Evolutionary conservation across 2,329 filamentous ascomycete genomes (phyloP).

Genomic region (Ophiognomonia clavigignenti-juglandacearum): DNA sequence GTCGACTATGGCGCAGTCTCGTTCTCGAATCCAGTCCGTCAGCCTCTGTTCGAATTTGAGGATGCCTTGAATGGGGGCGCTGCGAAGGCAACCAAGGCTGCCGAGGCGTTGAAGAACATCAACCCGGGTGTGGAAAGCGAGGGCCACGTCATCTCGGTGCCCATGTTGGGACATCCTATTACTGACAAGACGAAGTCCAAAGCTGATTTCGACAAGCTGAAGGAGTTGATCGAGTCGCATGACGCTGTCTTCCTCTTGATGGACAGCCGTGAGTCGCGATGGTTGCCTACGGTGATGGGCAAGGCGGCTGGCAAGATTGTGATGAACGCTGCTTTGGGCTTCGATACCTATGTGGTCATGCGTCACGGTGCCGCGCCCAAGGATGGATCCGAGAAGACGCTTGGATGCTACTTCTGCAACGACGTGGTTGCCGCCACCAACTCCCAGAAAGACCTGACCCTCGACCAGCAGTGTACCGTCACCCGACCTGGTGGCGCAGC

Average conservation of each 20-base stretch:
- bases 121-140: conserved; percentile 83
- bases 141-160: conserved; percentile 79
- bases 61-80: conserved; percentile 84
- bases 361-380: conserved; percentile 70
- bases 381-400: conserved; percentile 54
- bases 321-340: conserved; percentile 92
- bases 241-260: conserved; percentile 95
- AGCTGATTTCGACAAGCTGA: conserved; percentile 69
- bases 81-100: conserved; percentile 76
- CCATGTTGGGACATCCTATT: conserved; percentile 92
- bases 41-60: conserved; percentile 85
- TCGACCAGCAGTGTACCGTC: conserved; percentile 97
- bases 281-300: conserved; percentile 94
- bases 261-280: conserved; percentile 91
- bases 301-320: conserved; percentile 92
- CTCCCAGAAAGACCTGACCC: conserved; percentile 87
- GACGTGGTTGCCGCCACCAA: conserved; percentile 93
- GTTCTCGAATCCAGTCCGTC: conserved; percentile 93
- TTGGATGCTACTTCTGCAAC: conserved; percentile 98
- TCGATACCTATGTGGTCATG: conserved; percentile 97
- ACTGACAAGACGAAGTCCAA: conserved; percentile 65
- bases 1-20: conserved; percentile 91
- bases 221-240: conserved; percentile 72
- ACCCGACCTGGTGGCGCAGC: conserved; percentile 89
- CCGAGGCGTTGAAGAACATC: conserved; percentile 74